phyloP scores from a whole-genome alignment of 139 green algal species.

The Picochlorum costavermella region DNA sequence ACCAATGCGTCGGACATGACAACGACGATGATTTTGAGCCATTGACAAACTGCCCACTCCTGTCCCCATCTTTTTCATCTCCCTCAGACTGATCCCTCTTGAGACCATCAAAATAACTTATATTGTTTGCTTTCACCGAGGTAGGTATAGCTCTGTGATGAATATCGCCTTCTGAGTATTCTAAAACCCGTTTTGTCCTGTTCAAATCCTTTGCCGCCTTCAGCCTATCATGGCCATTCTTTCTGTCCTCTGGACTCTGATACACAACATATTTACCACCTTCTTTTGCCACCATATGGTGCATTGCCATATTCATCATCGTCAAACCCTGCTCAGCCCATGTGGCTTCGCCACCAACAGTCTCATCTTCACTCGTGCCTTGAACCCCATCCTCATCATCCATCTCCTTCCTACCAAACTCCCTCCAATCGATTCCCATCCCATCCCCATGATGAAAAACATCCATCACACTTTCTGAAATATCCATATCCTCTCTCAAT shows the following conservation, averaged over 20 bases:
- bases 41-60: neutral
- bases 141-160: neutral
- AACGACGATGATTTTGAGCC: slow-evolving; percentile 21
- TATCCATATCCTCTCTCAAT: slow-evolving; percentile 20
- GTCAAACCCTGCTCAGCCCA: too few relatives aligned
- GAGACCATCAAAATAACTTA: slow-evolving; percentile 5
- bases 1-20: slow-evolving; percentile 50
- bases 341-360: too few relatives aligned
- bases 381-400: too few relatives aligned
- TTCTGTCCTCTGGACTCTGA: too few relatives aligned
- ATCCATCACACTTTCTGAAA: slow-evolving; percentile 28
- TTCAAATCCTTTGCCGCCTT: too few relatives aligned
- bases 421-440: slow-evolving; percentile 40
- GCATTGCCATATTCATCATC: too few relatives aligned
- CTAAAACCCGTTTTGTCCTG: too few relatives aligned
- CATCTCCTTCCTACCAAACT: neutral
- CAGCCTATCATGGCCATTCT: too few relatives aligned
- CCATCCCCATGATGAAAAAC: slow-evolving; percentile 46
- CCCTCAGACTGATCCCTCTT: neutral
- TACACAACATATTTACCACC: too few relatives aligned
- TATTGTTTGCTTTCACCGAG: neutral
- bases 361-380: too few relatives aligned
- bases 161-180: neutral
- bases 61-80: neutral
- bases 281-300: too few relatives aligned